A percentile compares a stretch with the other conserved stretches of the same genome.
These are phyloP conservation scores for Coemansia sp. DNA, from an alignment of 192 early-diverging fungal genomes.

Conservation along the genomic window DNA sequence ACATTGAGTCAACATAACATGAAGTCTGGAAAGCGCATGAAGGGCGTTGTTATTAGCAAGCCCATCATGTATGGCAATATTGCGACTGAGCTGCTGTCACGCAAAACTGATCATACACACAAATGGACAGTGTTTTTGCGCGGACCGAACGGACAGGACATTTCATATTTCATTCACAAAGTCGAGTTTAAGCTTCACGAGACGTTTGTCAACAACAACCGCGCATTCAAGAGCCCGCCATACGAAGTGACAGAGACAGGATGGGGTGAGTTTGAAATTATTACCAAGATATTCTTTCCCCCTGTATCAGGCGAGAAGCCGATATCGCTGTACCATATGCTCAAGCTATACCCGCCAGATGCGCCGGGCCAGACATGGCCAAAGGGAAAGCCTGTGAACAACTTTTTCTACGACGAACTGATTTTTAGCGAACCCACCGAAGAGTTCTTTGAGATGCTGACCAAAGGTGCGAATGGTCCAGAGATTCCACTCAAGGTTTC, in stretches of 20 bases:
- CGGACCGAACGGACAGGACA: conserved; percentile 83
- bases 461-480: conserved; percentile 52
- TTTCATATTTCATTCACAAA: conserved; percentile 80
- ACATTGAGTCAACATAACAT: conserved; percentile 8
- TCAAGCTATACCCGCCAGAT: conserved; percentile 80
- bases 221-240: conserved; percentile 72
- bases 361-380: conserved; percentile 43
- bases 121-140: conserved; percentile 90
- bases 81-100: conserved; percentile 66
- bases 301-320: conserved; percentile 74
- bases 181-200: conserved; percentile 97
- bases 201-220: conserved; percentile 68
- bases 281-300: conserved; percentile 87
- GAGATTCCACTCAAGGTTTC: conserved; percentile 55
- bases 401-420: conserved; percentile 55
- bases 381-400: conserved; percentile 53
- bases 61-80: conserved; percentile 88
- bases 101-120: conserved; percentile 89
- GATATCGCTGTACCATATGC: conserved; percentile 82
- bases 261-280: conserved; percentile 99
- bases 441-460: conserved; percentile 63
- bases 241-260: conserved; percentile 95
- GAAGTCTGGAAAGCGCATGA: conserved; percentile 51
- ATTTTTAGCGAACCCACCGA: conserved; percentile 85
- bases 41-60: conserved; percentile 67